Evolutionary conservation across 1,139 yeast species (phyloP), one percentile per base, ranked within the genome.

Genomic region (Pichia norvegensis): DNA sequence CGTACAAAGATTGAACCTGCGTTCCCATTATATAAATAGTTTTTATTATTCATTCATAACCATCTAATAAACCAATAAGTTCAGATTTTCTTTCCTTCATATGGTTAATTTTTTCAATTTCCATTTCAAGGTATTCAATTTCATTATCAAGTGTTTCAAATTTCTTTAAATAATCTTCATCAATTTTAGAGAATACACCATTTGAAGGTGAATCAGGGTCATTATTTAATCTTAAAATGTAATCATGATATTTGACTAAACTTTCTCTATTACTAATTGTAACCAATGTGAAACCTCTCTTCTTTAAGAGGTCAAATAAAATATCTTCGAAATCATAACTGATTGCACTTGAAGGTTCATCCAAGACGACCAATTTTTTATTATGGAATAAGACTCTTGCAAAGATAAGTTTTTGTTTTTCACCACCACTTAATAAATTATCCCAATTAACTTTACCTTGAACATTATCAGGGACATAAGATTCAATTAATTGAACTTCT

Each of bases 301-400:
- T 69, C 58, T 79, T 84, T 63, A 90, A 73, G 52, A 82, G 65
- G 59, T 86, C 95, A 65, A 88, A 90, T 49, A 90, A 70, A 52
- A 81, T 77, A 55, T 90, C 97, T 65, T 90, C 97, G 61, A 86
- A 90, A 64, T 90, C 97, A 35, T 85, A 83, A 49, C 90, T 80
- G 16, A 90, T 92, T 0, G 97, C 97, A 60, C 88, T 85, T 11
- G 97, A 90, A 31, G 95, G 86, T 65, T 90, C 97, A 65, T 90
- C 97, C 53, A 90, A 73, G 7, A 90, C 79, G 3, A 90, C 92
- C 64, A 85, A 85, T 61, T 76, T 75, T 39, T 96, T 96, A 46
- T 75, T 74, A 63, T 85, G 85, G 67, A 84, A 87, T 55, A 90
- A 70, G 7, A 90, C 77, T 56, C 97, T 73, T 0, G 97, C 97